Base-by-base conservation (phyloP, 2,329 filamentous ascomycete genomes). In the Lachnellula hyalina region DNA sequence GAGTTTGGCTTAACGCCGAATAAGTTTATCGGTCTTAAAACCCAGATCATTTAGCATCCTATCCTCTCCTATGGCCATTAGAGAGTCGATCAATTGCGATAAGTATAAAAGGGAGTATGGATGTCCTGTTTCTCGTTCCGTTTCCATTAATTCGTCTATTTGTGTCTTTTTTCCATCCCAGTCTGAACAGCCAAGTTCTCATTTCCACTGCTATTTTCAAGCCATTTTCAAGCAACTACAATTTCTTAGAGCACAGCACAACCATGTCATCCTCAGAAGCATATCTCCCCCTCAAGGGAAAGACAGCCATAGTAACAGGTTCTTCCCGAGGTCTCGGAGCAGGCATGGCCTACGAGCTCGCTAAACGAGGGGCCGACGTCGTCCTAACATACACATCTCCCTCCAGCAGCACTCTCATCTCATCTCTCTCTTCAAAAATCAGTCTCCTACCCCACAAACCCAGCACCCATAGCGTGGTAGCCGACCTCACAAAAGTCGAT, bases 401-500 rank as follows among this genome's bases (percentile, higher is more conserved):
- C 2, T 28, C 42, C 34, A 50, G 46, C 34, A 47, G 32, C 23
- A 11, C 19, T n/a, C 53, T 47, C 19, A 32, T 32, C 44, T 28
- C 44, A 17, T 14, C 23, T 14, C 44, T 47, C 23, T 28, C 21
- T 4, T 15, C 5, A 7, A 51, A 35, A 21, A 55, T 34, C 6
- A 32, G 23, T 23, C 44, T 28, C 46, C 65, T 73, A 11, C 71
- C 76, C 38, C 77, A 91, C 73, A 74, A 73, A 51, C 77, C 91
- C 66, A 75, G 76, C 57, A 81, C 82, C 49, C 67, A 85, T 23
- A 68, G 77, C 42, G 77, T 90, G 2, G 84, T 86, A 72, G 87
- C 86, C 28, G 86, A 90, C 71, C 79, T 92, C 62, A 78, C 80
- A 61, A 78, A 79, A 2, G 75, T 82, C 41, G 76, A 77, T 12